Evolutionary conservation across 2,329 filamentous ascomycete species (phyloP), one percentile per base, ranked within the genome.

Genomic region (Ceratocystis huliohia): DNA sequence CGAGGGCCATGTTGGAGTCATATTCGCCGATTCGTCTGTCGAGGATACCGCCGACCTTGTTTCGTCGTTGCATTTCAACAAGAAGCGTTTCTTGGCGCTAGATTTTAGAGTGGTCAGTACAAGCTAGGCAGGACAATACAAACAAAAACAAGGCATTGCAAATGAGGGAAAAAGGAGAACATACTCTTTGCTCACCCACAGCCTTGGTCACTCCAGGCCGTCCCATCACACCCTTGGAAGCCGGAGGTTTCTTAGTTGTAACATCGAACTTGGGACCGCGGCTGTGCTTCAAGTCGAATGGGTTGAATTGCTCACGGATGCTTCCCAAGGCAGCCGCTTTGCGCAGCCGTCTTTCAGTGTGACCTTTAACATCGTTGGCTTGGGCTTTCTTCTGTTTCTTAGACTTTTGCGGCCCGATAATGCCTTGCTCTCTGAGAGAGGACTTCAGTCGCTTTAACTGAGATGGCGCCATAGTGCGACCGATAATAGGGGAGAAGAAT

Each of bases 271-370:
- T 97, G 66, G 86, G 86, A 0, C 87, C 88, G 68, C 88, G 83
- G 50, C 88, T 85, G 67, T 88, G 85, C 76, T 95, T 95, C 74
- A 96, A 84, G 74, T 99, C 94, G 76, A 99, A 99, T 0, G 94
- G 94, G 75, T 99, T 99, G 83, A 97, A 97, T 71, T 92, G 88
- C 73, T 97, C 92, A 73, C 94, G 88, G 74, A 99, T 96, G 67
- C 84, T 85, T 71, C 89, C 86, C 69, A 99, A 81, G 17, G 91
- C 89, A 66, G 85, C 87, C 73, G 88, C 84, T 73, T 88, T 85
- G 74, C 91, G 85, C 30, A 90, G 82, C 68, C 89, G 86, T 76
- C 91, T 89, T 72, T 93, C 87, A 71, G 77, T 78, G 69, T 82
- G 84, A 69, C 81, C 82, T 66, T 83, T 84, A 64, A 82, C 83